Percentiles rank a stretch among this genome's conserved stretches.
These are phyloP conservation scores for Pseudonectria buxi DNA, from an alignment of 2,329 filamentous ascomycete genomes.

Conservation along the genomic window DNA sequence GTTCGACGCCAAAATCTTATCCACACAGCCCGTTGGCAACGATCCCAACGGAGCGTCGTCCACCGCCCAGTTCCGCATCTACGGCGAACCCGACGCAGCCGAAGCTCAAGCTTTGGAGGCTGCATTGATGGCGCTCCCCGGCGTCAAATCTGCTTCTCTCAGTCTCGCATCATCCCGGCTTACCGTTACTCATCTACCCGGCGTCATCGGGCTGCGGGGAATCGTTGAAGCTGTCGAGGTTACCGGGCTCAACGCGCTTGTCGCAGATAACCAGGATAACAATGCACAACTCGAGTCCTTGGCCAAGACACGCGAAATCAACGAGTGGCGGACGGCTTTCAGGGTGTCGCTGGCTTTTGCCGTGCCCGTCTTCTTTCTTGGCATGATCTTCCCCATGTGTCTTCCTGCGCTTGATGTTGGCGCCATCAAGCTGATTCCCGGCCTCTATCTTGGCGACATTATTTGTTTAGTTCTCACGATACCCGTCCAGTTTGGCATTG, in stretches of 20 bases:
- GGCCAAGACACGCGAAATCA: constrained; percentile 92
- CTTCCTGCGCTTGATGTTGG: constrained; percentile 73
- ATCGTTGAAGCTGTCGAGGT: constrained; percentile 78
- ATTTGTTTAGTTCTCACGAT: constrained; percentile 78
- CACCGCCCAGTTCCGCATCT: constrained; percentile 74
- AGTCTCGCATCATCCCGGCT: constrained; percentile 68
- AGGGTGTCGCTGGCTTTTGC: constrained; percentile 72
- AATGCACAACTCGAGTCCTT: constrained; percentile 94
- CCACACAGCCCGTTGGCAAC: constrained; percentile 57
- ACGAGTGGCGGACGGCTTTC: constrained; percentile 83
- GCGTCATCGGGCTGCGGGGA: constrained; percentile 67
- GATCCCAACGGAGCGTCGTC: constrained; percentile 50
- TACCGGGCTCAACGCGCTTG: constrained; percentile 79
- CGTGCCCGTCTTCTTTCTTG: constrained; percentile 82
- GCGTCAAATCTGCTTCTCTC: constrained; percentile 67
- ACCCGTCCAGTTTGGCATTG: constrained; percentile 93
- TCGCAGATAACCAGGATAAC: constrained; percentile 90
- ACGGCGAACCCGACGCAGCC: constrained; percentile 65
- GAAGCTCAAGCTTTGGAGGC: constrained; percentile 68
- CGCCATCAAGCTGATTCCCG: constrained; percentile 55
- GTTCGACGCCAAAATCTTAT: constrained; percentile 79
- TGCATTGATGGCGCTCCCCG: constrained; percentile 56
- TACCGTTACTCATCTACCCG: constrained; percentile 64
- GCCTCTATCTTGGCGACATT: constrained; percentile 82
- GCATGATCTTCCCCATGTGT: constrained; percentile 91